A percentile compares a stretch with the other conserved stretches of the same genome.
Conservation (phyloP, 495 filamentous ascomycete species). For the Aspergillus bridgeri region DNA sequence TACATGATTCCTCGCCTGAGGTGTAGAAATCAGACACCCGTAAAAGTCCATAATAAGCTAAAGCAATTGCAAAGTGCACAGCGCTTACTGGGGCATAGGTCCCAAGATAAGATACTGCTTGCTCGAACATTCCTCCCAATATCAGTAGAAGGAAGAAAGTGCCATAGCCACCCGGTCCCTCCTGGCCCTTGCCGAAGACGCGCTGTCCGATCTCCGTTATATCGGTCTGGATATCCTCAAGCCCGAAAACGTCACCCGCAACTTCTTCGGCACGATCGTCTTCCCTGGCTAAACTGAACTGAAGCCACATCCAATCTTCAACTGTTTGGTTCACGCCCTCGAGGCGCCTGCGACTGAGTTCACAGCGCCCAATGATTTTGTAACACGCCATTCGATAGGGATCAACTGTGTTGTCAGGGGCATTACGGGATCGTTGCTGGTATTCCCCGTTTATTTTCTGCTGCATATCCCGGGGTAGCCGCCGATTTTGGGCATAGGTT, state of each 20-base stretch:
- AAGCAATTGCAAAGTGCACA: conserved; percentile 88
- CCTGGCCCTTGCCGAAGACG: conserved; percentile 73
- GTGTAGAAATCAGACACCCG: conserved; percentile 72
- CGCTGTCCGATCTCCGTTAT: conserved; percentile 84
- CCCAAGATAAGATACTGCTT: conserved; percentile 86
- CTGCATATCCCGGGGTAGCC: conserved; percentile 71
- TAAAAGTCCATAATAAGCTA: conserved; percentile 88
- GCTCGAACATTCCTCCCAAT: conserved; percentile 91
- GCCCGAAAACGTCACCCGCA: conserved; percentile 82
- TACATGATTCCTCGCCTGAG: conserved; percentile 68
- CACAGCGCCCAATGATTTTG: conserved; percentile 94
- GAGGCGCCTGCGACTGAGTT: conserved; percentile 72
- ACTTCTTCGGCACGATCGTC: conserved; percentile 77
- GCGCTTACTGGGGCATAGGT: conserved; percentile 84
- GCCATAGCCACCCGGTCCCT: conserved; percentile 72
- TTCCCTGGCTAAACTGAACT: conserved; percentile 88
- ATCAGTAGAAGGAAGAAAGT: conserved; percentile 91
- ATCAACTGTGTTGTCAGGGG: conserved; percentile 82
- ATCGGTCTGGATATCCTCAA: conserved; percentile 79
- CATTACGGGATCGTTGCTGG: conserved; percentile 74
- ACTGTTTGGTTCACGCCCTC: conserved; percentile 77
- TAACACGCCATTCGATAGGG: conserved; percentile 97
- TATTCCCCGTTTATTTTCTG: conserved; percentile 87
- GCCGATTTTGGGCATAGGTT: conserved; percentile 66
- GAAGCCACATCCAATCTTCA: conserved; percentile 97